Percentiles rank a stretch among this genome's conserved stretches.
These are phyloP conservation scores for Cryptosporidium muris DNA, from an alignment of 169 alveolate species.

Conservation along the genomic window DNA sequence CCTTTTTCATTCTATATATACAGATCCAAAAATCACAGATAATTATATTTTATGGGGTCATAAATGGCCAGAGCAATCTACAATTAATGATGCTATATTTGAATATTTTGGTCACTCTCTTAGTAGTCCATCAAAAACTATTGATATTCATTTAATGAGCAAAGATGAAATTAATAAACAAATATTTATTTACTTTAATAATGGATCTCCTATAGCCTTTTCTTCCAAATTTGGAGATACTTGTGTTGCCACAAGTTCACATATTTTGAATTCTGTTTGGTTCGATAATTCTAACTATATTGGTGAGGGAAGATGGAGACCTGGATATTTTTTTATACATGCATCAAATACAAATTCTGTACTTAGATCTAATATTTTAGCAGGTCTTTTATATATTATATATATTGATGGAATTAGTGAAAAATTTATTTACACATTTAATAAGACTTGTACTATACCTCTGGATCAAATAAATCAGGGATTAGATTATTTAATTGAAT, in stretches of 20 bases:
- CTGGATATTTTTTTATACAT: slow-evolving; percentile 47
- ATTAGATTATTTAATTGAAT: too few species aligned
- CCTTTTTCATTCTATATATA: slow-evolving; percentile 31
- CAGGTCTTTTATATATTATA: slow-evolving; percentile 32
- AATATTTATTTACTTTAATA: not conserved
- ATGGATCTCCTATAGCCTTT: not conserved
- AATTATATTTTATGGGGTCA: slow-evolving; percentile 28
- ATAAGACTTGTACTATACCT: too few species aligned
- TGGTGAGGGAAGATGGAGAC: slow-evolving; percentile 67
- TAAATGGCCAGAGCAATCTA: slow-evolving; percentile 69
- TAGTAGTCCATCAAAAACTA: slow-evolving; percentile 11
- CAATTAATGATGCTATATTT: slow-evolving; percentile 17
- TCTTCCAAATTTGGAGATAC: not conserved
- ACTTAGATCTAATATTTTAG: slow-evolving; percentile 36
- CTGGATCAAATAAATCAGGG: too few species aligned
- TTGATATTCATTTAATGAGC: too few species aligned
- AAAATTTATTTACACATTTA: too few species aligned
- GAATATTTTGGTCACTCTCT: slow-evolving; percentile 6
- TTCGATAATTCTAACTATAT: slow-evolving; percentile 2
- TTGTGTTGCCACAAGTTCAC: slow-evolving; percentile 8
- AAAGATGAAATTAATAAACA: not conserved
- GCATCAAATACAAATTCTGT: slow-evolving; percentile 41
- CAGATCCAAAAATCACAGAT: slow-evolving; percentile 18
- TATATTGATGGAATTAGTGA: slow-evolving; percentile 8
- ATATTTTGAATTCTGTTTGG: slow-evolving; percentile 15